phyloP scores from a whole-genome alignment of 2,329 filamentous ascomycete genomes.

The Zymoseptoria tritici region DNA sequence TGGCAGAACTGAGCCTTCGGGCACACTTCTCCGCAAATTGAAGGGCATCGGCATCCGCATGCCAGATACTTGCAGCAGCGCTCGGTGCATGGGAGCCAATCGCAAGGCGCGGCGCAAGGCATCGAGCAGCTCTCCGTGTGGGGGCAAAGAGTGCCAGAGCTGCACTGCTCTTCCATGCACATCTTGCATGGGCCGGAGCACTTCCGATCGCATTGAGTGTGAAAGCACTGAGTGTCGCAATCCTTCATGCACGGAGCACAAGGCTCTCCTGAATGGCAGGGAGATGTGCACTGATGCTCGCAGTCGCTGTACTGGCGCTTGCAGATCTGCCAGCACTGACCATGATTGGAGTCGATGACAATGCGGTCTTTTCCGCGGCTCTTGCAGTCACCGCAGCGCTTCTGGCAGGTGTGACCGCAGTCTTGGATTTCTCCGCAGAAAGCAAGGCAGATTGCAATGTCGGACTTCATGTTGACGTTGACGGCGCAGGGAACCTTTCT shows the following conservation, averaged over 20 bases:
- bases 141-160: slow-evolving; percentile 43
- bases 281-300: slow-evolving; percentile 44
- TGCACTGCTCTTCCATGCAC: slow-evolving; percentile 50
- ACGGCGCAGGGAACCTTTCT: slow-evolving; percentile 44
- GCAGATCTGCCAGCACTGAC: slow-evolving; percentile 44
- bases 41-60: slow-evolving; percentile 59
- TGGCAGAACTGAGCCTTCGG: slow-evolving; percentile 50
- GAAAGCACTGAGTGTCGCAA: slow-evolving; percentile 52
- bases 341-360: slow-evolving; percentile 37
- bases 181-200: slow-evolving; percentile 57
- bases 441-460: slow-evolving; percentile 41
- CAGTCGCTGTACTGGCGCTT: slow-evolving; percentile 48
- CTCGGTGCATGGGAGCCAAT: slow-evolving; percentile 57
- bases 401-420: slow-evolving; percentile 55
- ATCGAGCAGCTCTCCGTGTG: slow-evolving; percentile 43
- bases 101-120: slow-evolving; percentile 61
- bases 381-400: slow-evolving; percentile 45
- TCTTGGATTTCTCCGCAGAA: slow-evolving; percentile 40
- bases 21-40: slow-evolving; percentile 58
- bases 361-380: slow-evolving; percentile 25
- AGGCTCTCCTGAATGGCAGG: slow-evolving; percentile 45
- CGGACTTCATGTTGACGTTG: slow-evolving; percentile 34
- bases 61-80: slow-evolving; percentile 47
- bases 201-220: slow-evolving; percentile 48
- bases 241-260: slow-evolving; percentile 43